A percentile compares a stretch with the other conserved stretches of the same genome.
phyloP scores from a whole-genome alignment of 176 grass and related monocot species.

The Eleusine indica region DNA sequence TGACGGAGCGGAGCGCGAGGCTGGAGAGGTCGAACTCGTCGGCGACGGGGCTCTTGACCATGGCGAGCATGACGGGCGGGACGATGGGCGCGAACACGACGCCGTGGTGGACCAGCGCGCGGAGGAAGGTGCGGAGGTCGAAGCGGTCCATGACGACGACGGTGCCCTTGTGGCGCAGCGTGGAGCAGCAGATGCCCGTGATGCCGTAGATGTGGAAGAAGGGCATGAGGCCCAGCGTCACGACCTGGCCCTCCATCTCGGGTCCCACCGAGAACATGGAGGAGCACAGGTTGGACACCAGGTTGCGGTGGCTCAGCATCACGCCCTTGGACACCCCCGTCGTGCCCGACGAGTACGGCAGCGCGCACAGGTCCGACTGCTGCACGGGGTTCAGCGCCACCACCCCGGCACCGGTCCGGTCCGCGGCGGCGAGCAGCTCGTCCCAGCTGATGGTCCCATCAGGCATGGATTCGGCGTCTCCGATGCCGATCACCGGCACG shows the following conservation, averaged over 20 bases:
- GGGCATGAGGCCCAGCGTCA: slow-evolving; percentile 68
- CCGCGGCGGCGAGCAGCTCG: slow-evolving; percentile 60
- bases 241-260: slow-evolving; percentile 48
- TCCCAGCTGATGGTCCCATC: slow-evolving; percentile 57
- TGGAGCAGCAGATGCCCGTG: slow-evolving; percentile 78
- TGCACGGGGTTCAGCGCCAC: slow-evolving; percentile 28
- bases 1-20: slow-evolving; percentile 64
- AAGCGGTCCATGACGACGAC: slow-evolving; percentile 91
- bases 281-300: slow-evolving; percentile 76
- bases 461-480: slow-evolving; percentile 25
- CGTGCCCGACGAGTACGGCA: slow-evolving; percentile 88
- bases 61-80: slow-evolving; percentile 81
- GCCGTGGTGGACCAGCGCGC: slow-evolving; percentile 57
- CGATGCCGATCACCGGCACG: slow-evolving; percentile 58
- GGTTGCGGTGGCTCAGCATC: slow-evolving; percentile 93
- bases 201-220: slow-evolving; percentile 99
- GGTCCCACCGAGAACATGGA: slow-evolving; percentile 55
- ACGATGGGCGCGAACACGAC: slow-evolving; percentile 78
- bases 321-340: slow-evolving; percentile 87
- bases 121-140: slow-evolving; percentile 64
- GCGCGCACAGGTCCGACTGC: slow-evolving; percentile 72
- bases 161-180: slow-evolving; percentile 80
- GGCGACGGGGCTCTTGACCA: slow-evolving; percentile 69
- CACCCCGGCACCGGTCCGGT: slow-evolving; percentile 53
- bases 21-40: slow-evolving; percentile 54